Conservation (phyloP, 441 rosid species). For the Erodium trifolium region DNA sequence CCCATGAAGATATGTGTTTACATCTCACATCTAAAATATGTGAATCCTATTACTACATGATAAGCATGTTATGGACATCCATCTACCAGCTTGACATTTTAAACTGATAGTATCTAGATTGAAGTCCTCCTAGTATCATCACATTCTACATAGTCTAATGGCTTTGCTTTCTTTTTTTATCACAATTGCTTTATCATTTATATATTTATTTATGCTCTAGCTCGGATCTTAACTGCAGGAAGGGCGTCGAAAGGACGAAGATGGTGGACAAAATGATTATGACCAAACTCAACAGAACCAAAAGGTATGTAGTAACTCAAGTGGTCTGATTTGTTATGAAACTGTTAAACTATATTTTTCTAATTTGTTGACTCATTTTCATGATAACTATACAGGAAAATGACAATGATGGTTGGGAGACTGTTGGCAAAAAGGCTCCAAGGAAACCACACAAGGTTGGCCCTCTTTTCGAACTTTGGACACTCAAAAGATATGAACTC, state of each 20-base stretch:
- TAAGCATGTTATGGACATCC: too few relatives aligned
- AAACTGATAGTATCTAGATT: too few relatives aligned
- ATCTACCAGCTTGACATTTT: too few relatives aligned
- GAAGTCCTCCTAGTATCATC: too few relatives aligned
- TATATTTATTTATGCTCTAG: not conserved
- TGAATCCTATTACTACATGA: too few relatives aligned
- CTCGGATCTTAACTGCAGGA: conserved; percentile 16
- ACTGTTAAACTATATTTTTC: not conserved
- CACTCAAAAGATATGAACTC: not conserved
- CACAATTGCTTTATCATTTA: not conserved
- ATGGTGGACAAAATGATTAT: conserved; percentile 19
- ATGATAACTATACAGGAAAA: conserved; percentile 26
- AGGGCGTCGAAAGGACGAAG: conserved; percentile 25
- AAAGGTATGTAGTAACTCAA: conserved; percentile 24
- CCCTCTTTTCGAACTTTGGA: not conserved
- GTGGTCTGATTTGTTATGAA: not conserved
- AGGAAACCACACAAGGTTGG: conserved; percentile 54
- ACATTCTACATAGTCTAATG: too few relatives aligned
- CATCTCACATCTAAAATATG: too few relatives aligned
- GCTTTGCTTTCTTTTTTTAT: too few relatives aligned
- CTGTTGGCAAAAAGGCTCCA: conserved; percentile 55
- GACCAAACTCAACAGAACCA: conserved; percentile 24
- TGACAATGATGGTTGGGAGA: conserved; percentile 70
- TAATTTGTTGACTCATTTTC: not conserved
- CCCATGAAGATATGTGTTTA: too few relatives aligned